Evolutionary conservation across 768 basidiomycete genomes (phyloP).

Genomic region (Candolleomyces eurysporus): DNA sequence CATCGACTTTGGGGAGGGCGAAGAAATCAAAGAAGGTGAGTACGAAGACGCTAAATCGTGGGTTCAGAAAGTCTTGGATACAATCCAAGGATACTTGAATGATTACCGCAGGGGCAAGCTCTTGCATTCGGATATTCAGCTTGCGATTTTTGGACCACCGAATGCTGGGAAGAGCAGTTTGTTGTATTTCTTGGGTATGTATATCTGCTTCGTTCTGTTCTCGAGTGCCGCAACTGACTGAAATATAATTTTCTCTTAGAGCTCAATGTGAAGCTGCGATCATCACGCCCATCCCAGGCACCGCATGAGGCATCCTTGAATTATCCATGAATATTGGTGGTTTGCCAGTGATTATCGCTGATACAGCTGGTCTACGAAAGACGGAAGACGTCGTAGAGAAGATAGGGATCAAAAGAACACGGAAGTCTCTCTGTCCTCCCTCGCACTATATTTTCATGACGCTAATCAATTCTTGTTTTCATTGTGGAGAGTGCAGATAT

Average conservation of each 20-base stretch:
- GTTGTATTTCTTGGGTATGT: conserved; percentile 79
- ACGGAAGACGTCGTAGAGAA: conserved; percentile 72
- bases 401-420: conserved; percentile 79
- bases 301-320: conserved; percentile 85
- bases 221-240: background rate
- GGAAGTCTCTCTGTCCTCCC: conserved; percentile 27
- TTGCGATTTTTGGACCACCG: conserved; percentile 90
- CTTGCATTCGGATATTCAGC: conserved; percentile 73
- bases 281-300: conserved; percentile 84
- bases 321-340: conserved; percentile 86
- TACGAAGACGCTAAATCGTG: conserved; percentile 64
- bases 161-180: conserved; percentile 94
- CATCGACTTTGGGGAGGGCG: conserved; percentile 92
- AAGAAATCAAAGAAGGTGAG: conserved; percentile 81
- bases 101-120: conserved; percentile 83
- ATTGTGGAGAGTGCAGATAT: conserved; percentile 71
- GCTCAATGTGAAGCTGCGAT: conserved; percentile 89
- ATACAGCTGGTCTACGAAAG: conserved; percentile 81
- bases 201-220: conserved; percentile 6
- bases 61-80: conserved; percentile 45
- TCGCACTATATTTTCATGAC: background rate
- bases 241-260: conserved; percentile 25
- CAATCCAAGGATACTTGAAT: conserved; percentile 55
- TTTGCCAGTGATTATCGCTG: conserved; percentile 74
- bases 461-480: background rate